Evolutionary conservation across 208 protist species (phyloP).

Genomic region (Acanthamoeba sp.): DNA sequence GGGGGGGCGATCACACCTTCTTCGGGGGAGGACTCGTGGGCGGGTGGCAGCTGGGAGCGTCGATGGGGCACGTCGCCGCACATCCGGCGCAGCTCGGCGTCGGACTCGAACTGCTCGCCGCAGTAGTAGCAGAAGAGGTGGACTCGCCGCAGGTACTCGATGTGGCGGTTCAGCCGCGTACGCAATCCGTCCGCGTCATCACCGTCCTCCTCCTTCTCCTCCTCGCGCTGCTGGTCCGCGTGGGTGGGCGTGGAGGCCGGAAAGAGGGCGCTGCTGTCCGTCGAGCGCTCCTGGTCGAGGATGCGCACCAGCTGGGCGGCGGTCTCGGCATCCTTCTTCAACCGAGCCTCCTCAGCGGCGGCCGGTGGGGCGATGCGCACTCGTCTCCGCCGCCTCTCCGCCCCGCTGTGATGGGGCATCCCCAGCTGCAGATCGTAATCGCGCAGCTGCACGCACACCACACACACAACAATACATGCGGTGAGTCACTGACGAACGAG

Average conservation of each 20-base stretch:
- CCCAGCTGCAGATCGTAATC: slow-evolving; percentile 46
- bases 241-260: neutral
- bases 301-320: neutral
- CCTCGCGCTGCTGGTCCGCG: neutral
- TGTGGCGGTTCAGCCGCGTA: slow-evolving; percentile 2
- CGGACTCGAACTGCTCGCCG: slow-evolving; percentile 65
- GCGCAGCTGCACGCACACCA: neutral
- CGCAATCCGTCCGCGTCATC: neutral
- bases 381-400: neutral
- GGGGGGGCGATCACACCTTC: neutral
- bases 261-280: neutral
- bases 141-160: slow-evolving; percentile 54
- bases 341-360: slow-evolving; percentile 14
- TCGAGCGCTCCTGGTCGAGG: slow-evolving; percentile 13
- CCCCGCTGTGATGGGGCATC: neutral
- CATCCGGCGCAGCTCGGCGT: slow-evolving; percentile 32
- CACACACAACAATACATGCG: too few relatives aligned
- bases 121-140: slow-evolving; percentile 75
- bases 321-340: slow-evolving; percentile 44
- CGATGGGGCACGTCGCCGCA: slow-evolving; percentile 67
- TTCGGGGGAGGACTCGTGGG: neutral
- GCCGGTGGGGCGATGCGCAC: neutral
- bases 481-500: neutral
- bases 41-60: neutral
- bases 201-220: neutral